A percentile compares a stretch with the other conserved stretches of the same genome.
Evolutionary conservation across 371 early-diverging fungal species (phyloP).

Genomic region (Mucor irregularis): DNA sequence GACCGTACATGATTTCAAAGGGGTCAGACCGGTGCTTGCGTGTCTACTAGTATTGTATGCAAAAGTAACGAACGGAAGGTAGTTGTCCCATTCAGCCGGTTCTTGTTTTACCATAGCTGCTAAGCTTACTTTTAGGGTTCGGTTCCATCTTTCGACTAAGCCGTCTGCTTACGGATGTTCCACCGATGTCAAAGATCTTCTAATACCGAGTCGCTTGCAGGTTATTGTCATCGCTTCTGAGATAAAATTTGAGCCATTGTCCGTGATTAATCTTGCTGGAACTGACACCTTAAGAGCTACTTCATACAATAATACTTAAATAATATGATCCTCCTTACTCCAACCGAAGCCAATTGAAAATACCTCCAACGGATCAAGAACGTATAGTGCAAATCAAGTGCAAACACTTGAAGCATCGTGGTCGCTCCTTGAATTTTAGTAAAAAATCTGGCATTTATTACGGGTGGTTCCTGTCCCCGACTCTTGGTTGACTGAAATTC

Average conservation of each 20-base stretch:
- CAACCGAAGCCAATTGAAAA: too few relatives aligned
- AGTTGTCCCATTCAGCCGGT: conserved; percentile 3
- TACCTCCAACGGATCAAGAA: too few relatives aligned
- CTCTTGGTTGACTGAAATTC: neutral
- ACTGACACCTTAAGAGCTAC: neutral
- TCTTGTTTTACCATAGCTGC: conserved; percentile 9
- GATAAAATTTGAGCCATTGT: conserved; percentile 13
- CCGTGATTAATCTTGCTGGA: conserved; percentile 8
- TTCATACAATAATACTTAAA: neutral
- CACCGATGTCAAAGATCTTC: conserved; percentile 15
- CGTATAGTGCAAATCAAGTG: too few relatives aligned
- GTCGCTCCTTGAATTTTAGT: too few relatives aligned
- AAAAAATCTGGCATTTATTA: conserved; percentile 4
- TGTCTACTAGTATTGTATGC: conserved; percentile 23
- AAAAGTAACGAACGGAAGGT: conserved; percentile 20
- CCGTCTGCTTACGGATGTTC: conserved; percentile 25
- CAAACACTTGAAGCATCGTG: too few relatives aligned
- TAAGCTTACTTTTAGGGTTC: conserved; percentile 16
- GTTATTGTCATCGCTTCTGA: conserved; percentile 15
- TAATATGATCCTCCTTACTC: neutral
- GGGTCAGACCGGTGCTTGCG: conserved; percentile 10
- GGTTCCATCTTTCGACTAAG: conserved; percentile 19
- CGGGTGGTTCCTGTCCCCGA: neutral
- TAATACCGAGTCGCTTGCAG: conserved; percentile 2
- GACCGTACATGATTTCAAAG: conserved; percentile 19